These are phyloP conservation scores for Cladosporium sphaerospermum DNA, from an alignment of 2,329 filamentous ascomycete species.

Conservation along the genomic window DNA sequence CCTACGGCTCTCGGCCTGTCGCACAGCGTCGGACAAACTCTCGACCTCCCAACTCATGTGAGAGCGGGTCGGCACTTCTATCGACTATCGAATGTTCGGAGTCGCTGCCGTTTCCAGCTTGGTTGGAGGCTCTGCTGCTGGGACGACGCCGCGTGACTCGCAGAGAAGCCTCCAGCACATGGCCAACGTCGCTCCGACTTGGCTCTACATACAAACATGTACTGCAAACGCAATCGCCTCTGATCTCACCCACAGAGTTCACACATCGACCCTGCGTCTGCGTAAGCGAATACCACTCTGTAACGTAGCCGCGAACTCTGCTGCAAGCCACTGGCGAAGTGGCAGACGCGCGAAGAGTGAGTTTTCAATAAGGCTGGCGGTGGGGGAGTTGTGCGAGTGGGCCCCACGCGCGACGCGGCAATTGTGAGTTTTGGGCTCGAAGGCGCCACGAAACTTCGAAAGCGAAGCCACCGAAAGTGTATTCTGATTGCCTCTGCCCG, in stretches of 20 bases:
- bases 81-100: background rate
- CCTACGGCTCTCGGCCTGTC: too few species aligned
- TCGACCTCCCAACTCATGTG: too few species aligned
- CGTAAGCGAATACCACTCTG: too few species aligned
- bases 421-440: background rate
- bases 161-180: too few species aligned
- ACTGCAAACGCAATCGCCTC: background rate
- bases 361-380: background rate
- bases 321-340: background rate
- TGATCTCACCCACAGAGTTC: background rate
- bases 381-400: background rate
- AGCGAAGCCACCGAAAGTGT: conserved; percentile 1
- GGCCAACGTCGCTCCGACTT: too few species aligned
- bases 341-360: background rate
- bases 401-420: background rate
- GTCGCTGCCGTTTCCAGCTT: background rate
- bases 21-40: too few species aligned
- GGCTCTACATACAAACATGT: too few species aligned
- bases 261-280: background rate
- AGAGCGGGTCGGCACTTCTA: too few species aligned
- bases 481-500: background rate
- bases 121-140: too few species aligned
- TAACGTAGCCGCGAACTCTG: background rate
- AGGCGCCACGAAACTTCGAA: conserved; percentile 9
- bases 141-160: too few species aligned